phyloP scores from a whole-genome alignment of 163 green algal genomes.

The Chlamydomonas reinhardtii region DNA sequence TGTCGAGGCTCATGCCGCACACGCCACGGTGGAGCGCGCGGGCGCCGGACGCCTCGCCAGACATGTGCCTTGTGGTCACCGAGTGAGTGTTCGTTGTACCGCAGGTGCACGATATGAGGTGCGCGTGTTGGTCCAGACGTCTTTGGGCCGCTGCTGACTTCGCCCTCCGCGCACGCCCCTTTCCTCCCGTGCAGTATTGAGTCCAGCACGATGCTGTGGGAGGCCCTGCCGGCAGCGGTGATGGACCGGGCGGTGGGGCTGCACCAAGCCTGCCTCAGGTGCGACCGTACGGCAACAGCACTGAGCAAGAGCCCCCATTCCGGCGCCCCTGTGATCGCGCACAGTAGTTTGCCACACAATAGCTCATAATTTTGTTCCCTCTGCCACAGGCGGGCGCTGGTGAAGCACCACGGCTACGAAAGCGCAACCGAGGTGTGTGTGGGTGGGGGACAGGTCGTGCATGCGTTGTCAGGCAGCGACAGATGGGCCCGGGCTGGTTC shows the following conservation, averaged over 20 bases:
- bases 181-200: background rate
- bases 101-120: too few relatives aligned
- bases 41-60: background rate
- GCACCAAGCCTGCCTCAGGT: slow-evolving; percentile 43
- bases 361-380: too few relatives aligned
- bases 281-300: too few relatives aligned
- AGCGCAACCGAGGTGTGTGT: slow-evolving; percentile 26
- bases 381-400: slow-evolving; percentile 3
- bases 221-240: slow-evolving; percentile 42
- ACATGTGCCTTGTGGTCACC: slow-evolving; percentile 46
- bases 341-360: too few relatives aligned
- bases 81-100: background rate
- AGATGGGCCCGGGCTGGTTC: too few relatives aligned
- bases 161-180: too few relatives aligned
- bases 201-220: slow-evolving; percentile 54
- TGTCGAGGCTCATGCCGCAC: background rate
- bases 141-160: too few relatives aligned
- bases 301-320: too few relatives aligned
- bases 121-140: too few relatives aligned
- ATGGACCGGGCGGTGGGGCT: slow-evolving; percentile 51
- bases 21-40: background rate
- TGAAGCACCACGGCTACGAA: slow-evolving; percentile 31
- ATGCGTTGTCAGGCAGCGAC: background rate
- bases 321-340: too few relatives aligned
- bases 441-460: background rate